phyloP scores from a whole-genome alignment of 208 protist species.

The Leishmania major region DNA sequence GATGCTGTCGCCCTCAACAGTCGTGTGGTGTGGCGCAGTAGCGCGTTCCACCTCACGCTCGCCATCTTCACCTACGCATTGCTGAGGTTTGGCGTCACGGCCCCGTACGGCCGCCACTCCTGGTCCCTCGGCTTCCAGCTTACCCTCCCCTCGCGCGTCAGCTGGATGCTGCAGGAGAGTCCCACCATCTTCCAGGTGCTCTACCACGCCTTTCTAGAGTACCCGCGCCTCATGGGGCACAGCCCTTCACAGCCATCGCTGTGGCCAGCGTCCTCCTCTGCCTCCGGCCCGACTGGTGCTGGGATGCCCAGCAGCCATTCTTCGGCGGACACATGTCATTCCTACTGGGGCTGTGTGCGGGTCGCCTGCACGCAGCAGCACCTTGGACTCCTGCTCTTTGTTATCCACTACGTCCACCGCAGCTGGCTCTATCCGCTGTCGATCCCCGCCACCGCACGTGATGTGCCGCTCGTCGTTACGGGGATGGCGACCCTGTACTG shows the following conservation, averaged over 20 bases:
- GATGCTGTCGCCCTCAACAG: slow-evolving; percentile 19
- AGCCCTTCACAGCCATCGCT: not conserved
- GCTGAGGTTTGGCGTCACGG: slow-evolving; percentile 28
- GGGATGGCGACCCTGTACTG: slow-evolving; percentile 74
- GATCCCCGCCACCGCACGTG: slow-evolving; percentile 33
- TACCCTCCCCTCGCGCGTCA: slow-evolving; percentile 45
- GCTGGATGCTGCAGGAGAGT: slow-evolving; percentile 75
- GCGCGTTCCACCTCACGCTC: slow-evolving; percentile 36
- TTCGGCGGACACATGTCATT: slow-evolving; percentile 11
- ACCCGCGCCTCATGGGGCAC: slow-evolving; percentile 35
- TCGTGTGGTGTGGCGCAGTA: slow-evolving; percentile 15
- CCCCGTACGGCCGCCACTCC: slow-evolving; percentile 51
- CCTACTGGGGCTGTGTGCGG: slow-evolving; percentile 25
- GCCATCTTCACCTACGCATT: slow-evolving; percentile 36
- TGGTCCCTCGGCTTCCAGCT: slow-evolving; percentile 1
- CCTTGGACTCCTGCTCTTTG: slow-evolving; percentile 60
- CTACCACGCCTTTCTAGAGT: slow-evolving; percentile 67
- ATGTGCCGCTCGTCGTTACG: slow-evolving; percentile 59
- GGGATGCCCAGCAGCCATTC: too few species aligned
- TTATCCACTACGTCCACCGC: slow-evolving; percentile 77
- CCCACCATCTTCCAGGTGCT: slow-evolving; percentile 69
- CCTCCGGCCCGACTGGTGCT: not conserved
- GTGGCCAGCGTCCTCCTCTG: not conserved
- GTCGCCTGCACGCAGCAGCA: slow-evolving; percentile 29
- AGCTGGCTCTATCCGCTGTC: slow-evolving; percentile 62